These are phyloP conservation scores for Sugiyamaella grinbergsii DNA, from an alignment of 1,139 yeast genomes.

Conservation along the genomic window DNA sequence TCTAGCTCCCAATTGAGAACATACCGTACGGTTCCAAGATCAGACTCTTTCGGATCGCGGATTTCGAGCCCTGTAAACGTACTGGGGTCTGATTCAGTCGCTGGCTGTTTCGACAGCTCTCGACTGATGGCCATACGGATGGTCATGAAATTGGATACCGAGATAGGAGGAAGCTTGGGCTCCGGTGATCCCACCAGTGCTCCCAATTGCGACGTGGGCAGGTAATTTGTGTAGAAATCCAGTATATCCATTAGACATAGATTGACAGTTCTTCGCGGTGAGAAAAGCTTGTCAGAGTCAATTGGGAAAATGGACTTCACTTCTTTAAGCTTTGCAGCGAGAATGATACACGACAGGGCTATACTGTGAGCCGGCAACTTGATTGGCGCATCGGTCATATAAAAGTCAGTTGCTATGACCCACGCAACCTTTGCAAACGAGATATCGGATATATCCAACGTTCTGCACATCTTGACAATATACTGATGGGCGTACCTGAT, in stretches of 20 bases:
- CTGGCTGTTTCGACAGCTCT: slow-evolving; percentile 23
- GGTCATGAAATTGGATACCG: slow-evolving; percentile 29
- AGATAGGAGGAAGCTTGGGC: slow-evolving; percentile 11
- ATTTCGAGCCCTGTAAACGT: slow-evolving; percentile 23
- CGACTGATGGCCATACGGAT: slow-evolving; percentile 32
- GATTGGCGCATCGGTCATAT: slow-evolving; percentile 69
- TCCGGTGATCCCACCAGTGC: slow-evolving; percentile 14
- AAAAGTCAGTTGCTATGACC: slow-evolving; percentile 73
- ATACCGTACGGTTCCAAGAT: slow-evolving; percentile 38
- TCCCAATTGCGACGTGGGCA: slow-evolving; percentile 27
- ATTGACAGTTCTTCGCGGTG: slow-evolving; percentile 48
- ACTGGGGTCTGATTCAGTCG: slow-evolving; percentile 18
- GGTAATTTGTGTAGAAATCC: slow-evolving; percentile 48
- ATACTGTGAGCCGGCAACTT: slow-evolving; percentile 79
- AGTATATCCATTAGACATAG: slow-evolving; percentile 64
- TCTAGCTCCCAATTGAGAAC: slow-evolving; percentile 38
- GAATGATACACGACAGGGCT: slow-evolving; percentile 65
- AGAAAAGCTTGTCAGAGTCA: slow-evolving; percentile 31
- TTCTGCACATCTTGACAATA: slow-evolving; percentile 66
- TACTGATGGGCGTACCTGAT: slow-evolving; percentile 65
- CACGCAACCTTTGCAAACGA: slow-evolving; percentile 55
- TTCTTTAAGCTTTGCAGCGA: slow-evolving; percentile 50
- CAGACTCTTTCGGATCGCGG: slow-evolving; percentile 35
- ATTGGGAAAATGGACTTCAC: slow-evolving; percentile 33
- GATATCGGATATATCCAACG: slow-evolving; percentile 43